A percentile compares a stretch with the other conserved stretches of the same genome.
Conservation (phyloP, 2,329 filamentous ascomycete species). For the Trichophyton rubrum region DNA sequence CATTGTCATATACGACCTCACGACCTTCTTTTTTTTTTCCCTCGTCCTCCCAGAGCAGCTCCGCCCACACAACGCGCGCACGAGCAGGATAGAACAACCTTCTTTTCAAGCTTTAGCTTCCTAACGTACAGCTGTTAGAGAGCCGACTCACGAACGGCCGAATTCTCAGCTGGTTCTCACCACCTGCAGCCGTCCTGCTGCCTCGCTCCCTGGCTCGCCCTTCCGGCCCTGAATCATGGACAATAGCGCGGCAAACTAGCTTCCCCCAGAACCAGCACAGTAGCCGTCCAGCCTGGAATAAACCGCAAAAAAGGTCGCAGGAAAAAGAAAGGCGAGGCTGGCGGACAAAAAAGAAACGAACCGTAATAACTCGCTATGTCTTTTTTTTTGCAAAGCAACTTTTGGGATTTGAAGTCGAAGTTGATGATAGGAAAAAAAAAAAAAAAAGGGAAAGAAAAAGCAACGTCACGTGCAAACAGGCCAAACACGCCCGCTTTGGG, state of each 20-base stretch:
- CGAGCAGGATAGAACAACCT: conserved; percentile 2
- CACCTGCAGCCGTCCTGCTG: background rate
- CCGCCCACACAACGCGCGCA: background rate
- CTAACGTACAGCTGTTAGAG: background rate
- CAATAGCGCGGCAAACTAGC: background rate
- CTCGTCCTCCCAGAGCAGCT: background rate
- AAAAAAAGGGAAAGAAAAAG: background rate
- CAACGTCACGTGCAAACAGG: conserved; percentile 6
- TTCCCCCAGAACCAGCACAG: background rate
- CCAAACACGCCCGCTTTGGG: conserved; percentile 5
- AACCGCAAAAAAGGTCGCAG: background rate
- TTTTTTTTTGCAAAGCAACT: background rate
- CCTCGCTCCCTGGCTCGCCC: background rate
- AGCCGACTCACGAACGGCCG: background rate
- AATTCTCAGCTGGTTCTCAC: conserved; percentile 1
- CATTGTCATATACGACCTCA: conserved; percentile 9
- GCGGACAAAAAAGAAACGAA: conserved; percentile 2
- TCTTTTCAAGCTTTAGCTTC: conserved; percentile 1
- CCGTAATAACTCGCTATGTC: background rate
- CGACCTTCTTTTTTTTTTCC: background rate
- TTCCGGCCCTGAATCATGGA: background rate
- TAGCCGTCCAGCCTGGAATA: background rate
- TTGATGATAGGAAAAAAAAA: background rate
- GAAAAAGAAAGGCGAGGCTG: background rate
- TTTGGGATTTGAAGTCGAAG: background rate